Evolutionary conservation across 2,329 filamentous ascomycete genomes (phyloP), one percentile per base, ranked within the genome.

Genomic region (Penicillium sp.): DNA sequence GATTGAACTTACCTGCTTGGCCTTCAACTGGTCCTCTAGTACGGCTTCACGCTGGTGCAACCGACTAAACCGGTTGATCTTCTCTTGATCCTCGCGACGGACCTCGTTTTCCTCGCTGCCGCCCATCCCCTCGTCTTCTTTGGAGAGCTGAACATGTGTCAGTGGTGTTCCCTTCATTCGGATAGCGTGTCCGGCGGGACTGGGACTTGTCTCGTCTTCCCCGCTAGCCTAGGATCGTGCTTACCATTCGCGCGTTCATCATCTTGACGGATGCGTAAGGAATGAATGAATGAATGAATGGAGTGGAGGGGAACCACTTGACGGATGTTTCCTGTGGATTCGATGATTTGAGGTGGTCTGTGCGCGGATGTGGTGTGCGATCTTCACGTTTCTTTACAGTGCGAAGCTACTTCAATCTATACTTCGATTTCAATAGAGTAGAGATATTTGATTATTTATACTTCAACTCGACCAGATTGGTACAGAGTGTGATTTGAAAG

Each of bases 21-120:
- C 70, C 66, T 87, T 86, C 57, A 97, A 74, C 61, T 93, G 84
- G 42, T 95, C 90, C 66, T 95, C 85, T 3, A 97, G 70, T 3
- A 78, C 72, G 29, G 87, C 79, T 69, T 95, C 88, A 44, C 88
- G 86, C 68, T 95, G 89, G 70, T 98, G 93, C 55, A 98, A 78
- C 39, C 90, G 85, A 72, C 91, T 96, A 78, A 98, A 98, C 58
- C 84, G 86, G 75, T 98, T 98, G 82, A 98, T 98, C 75, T 93
- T 95, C 75, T 97, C 91, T 72, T 98, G 93, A 69, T 98, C 93
- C 70, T 97, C 91, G 65, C 91, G 87, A 53, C 93, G 88, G 51
- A 98, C 93, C 72, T 96, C 88, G 62, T 90, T 86, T 68, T 98
- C 93, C 59, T 93, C 87, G 54, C 82, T 81, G 45, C 79, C 79